Evolutionary conservation across 495 filamentous ascomycete species (phyloP), one percentile per base, ranked within the genome.

Genomic region (Chaetomium tenue): DNA sequence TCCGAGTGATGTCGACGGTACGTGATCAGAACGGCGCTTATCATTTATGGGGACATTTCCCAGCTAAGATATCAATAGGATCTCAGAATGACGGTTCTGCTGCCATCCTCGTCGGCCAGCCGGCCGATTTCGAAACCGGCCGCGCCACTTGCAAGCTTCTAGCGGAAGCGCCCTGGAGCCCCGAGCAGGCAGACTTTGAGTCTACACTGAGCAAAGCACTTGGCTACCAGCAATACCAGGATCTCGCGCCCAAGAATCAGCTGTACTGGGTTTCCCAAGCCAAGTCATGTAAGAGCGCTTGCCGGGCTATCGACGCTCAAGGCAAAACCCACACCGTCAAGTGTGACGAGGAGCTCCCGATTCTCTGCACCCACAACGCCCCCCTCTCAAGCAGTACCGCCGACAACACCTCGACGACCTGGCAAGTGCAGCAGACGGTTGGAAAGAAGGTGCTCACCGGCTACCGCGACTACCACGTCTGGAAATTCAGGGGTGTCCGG

Each of bases 401-500:
- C 50, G 64, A 71, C 37, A 66, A 79, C 63, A 72, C 60, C 58
- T 67, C 67, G 3, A 12, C 53, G n/a, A n/a, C 60, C 13, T 78
- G 74, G 71, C 77, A 75, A 48, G 66, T 75, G 1, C 63, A 68
- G 20, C 70, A 72, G 16, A 61, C 62, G 23, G 67, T 71, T n/a
- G 66, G 68, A 16, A 68, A 70, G 63, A 71, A 71, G 56, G 66
- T 67, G 23, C 62, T 79, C 11, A 74, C 73, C 12, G 77, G 77
- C 0, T 76, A 74, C 66, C 69, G 77, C 20, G 76, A 78, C 60
- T 70, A 71, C 57, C 72, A 74, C 60, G 71, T 70, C 7, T 78
- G 73, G 64, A 76, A 74, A 25, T 81, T 80, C 69, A 65, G 74
- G 6, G 79, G 79, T 16, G 57, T 81, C 37, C 72, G 78, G 40